These are phyloP conservation scores for Penicillium longicatenatum DNA, from an alignment of 495 filamentous ascomycete species.

Conservation along the genomic window DNA sequence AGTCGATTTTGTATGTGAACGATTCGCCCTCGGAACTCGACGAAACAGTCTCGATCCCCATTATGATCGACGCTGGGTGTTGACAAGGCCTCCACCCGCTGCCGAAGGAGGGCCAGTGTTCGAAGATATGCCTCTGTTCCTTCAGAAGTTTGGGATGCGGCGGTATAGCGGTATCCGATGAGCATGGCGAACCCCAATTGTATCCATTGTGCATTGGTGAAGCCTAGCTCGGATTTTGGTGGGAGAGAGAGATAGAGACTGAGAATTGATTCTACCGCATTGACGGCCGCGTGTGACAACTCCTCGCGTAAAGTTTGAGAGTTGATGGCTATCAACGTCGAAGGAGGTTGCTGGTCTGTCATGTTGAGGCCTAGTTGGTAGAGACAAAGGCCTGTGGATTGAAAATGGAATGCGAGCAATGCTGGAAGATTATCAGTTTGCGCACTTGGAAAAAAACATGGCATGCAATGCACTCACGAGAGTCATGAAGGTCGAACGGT, in stretches of 20 bases:
- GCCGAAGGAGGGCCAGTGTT: conserved; percentile 15
- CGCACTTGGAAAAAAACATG: neutral
- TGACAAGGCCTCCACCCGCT: conserved; percentile 19
- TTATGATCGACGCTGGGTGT: conserved; percentile 17
- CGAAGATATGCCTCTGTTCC: conserved; percentile 7
- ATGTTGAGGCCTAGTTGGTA: conserved; percentile 24
- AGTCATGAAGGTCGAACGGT: conserved; percentile 17
- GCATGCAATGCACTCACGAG: conserved; percentile 13
- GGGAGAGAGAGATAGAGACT: conserved; percentile 22
- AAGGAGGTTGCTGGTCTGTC: neutral
- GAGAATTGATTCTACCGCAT: conserved; percentile 16
- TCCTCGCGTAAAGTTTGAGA: conserved; percentile 6
- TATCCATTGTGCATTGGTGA: conserved; percentile 30
- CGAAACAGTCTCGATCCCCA: conserved; percentile 21
- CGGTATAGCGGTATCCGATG: conserved; percentile 16
- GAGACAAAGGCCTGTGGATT: conserved; percentile 24
- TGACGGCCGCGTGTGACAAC: conserved; percentile 11
- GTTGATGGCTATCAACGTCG: too few relatives aligned
- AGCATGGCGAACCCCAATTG: conserved; percentile 30
- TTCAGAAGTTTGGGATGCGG: conserved; percentile 2
- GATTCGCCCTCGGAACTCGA: conserved; percentile 17
- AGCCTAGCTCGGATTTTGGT: conserved; percentile 13
- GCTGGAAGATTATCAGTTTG: conserved; percentile 11
- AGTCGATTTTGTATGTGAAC: conserved; percentile 8
- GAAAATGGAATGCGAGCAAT: conserved; percentile 24